Evolutionary conservation across 1,284 basidiomycete genomes (phyloP), one percentile per base, ranked within the genome.

Genomic region (Rugosomyces carneus): DNA sequence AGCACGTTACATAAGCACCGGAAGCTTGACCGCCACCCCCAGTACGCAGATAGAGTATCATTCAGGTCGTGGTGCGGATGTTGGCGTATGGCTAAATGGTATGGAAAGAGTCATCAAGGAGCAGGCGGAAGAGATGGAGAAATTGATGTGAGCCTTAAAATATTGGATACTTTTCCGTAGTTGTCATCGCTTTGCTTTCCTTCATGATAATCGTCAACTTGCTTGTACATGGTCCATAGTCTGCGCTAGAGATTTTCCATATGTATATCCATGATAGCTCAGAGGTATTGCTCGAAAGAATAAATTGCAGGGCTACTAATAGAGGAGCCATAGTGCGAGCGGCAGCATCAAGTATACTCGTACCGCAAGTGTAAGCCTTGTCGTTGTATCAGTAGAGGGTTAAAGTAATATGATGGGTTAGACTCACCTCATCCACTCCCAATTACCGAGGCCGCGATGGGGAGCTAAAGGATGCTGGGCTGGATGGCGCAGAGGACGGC

Each of bases 21-120:
- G 76, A 1, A 61, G 58, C 31, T n/a, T 34, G 31, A 5, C 31
- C 15, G n/a, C 15, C 34, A 23, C 38, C 23, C 47, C 51, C 23
- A 39, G 10, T 36, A 36, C 39, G 37, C n/a, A 34, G 27, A 13
- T 13, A 29, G 27, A 29, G 3, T 10, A 29, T 13, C 13, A 16
- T 13, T 7, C n/a, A 34, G 31, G 31, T 13, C 55, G 59, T 20
- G 71, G 71, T 6, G 65, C 73, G 2, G 65, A 75, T 42, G 74
- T 85, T 20, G 76, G 78, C 45, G 58, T 72, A 9, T 91, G 89
- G 89, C 61, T 91, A 46, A 71, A 77, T 23, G 90, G 88, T 7
- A 88, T 95, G 79, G 78, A 81, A 42, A 78, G 72, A 47, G 84
- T 88, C 18, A 76, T 93, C 16, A 59, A 67, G 34, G 73, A 78